phyloP scores from a whole-genome alignment of 2,329 filamentous ascomycete species.

The Zalaria sp. region DNA sequence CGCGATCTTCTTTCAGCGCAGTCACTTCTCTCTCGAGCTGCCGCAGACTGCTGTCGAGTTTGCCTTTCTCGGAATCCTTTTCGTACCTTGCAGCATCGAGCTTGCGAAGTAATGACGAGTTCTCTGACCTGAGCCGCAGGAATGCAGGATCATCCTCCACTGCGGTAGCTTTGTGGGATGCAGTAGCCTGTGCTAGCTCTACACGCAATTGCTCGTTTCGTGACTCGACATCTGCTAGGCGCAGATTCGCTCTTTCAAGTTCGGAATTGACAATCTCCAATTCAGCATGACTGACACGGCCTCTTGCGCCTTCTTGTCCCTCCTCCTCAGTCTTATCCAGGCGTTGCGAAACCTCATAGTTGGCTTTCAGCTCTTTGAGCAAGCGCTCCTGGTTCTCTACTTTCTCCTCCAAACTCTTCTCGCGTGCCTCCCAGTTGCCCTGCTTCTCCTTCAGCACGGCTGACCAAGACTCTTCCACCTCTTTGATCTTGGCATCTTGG shows the following conservation, averaged over 20 bases:
- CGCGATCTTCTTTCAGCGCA: constrained; percentile 65
- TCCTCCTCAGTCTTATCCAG: constrained; percentile 57
- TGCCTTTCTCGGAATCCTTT: constrained; percentile 64
- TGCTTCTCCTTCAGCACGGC: constrained; percentile 86
- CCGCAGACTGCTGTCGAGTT: constrained; percentile 61
- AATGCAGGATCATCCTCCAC: constrained; percentile 84
- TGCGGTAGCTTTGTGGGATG: constrained; percentile 44
- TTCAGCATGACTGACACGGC: constrained; percentile 70
- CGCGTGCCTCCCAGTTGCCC: constrained; percentile 91
- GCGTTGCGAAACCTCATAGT: constrained; percentile 88
- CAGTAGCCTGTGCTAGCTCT: constrained; percentile 80
- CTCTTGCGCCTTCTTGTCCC: constrained; percentile 37
- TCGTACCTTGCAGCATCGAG: constrained; percentile 74
- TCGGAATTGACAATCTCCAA: constrained; percentile 88
- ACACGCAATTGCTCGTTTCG: constrained; percentile 87
- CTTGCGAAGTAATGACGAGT: constrained; percentile 79
- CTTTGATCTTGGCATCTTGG: constrained; percentile 68
- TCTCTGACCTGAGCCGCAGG: constrained; percentile 80
- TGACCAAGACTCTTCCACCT: constrained; percentile 79
- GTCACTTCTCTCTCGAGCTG: constrained; percentile 66
- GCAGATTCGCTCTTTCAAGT: constrained; percentile 72
- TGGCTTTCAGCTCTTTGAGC: constrained; percentile 89
- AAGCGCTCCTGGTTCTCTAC: constrained; percentile 85
- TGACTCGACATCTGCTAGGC: constrained; percentile 81
- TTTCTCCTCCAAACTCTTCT: constrained; percentile 83